Percentiles rank a stretch among this genome's conserved stretches.
Evolutionary conservation across 495 filamentous ascomycete species (phyloP).

Genomic region (Parmelia sp.): DNA sequence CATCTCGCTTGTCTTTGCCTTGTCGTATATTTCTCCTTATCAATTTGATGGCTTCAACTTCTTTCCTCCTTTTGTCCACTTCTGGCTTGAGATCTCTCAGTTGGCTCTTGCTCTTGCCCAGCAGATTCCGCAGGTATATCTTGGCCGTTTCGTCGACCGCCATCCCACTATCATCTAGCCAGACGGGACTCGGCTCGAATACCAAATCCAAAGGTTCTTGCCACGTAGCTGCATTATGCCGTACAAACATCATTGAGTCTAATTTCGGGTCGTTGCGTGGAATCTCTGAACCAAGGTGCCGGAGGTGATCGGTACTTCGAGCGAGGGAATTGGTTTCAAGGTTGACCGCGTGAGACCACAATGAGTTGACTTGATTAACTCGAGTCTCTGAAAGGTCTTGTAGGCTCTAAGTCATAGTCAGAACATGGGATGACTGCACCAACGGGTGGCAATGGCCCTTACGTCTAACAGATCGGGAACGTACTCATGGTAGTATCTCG

Average conservation of each 20-base stretch:
- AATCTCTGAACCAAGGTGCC: conserved; percentile 70
- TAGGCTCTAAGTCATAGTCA: conserved; percentile 46
- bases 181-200: conserved; percentile 94
- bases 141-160: conserved; percentile 76
- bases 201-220: conserved; percentile 74
- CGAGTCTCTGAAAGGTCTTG: conserved; percentile 91
- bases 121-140: conserved; percentile 82
- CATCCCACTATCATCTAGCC: conserved; percentile 89
- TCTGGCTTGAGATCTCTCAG: conserved; percentile 72
- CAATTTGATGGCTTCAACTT: conserved; percentile 69
- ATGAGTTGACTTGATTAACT: conserved; percentile 68
- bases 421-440: background rate
- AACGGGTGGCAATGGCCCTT: conserved; percentile 25
- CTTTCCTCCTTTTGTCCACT: conserved; percentile 72
- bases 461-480: conserved; percentile 90
- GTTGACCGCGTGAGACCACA: conserved; percentile 74
- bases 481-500: conserved; percentile 95
- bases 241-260: conserved; percentile 95
- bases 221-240: conserved; percentile 76
- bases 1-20: conserved; percentile 77
- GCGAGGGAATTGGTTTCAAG: conserved; percentile 70
- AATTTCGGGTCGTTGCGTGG: conserved; percentile 79
- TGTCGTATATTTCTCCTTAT: conserved; percentile 67
- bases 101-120: conserved; percentile 82
- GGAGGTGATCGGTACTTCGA: conserved; percentile 62